phyloP scores from a whole-genome alignment of 148 eudicot genomes.

The Selenicereus undatus region DNA sequence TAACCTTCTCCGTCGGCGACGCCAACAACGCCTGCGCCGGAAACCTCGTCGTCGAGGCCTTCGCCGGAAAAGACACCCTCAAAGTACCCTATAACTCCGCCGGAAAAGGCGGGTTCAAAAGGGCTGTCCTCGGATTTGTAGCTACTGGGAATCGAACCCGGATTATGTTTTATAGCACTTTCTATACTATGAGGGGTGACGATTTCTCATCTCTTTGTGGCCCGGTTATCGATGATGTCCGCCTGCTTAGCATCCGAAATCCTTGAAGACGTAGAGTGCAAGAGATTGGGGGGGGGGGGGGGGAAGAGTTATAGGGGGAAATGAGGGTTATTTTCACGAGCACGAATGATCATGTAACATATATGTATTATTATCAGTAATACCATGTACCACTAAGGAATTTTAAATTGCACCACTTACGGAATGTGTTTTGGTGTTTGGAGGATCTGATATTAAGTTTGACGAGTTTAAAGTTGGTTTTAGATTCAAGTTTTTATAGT shows the following conservation, averaged over 20 bases:
- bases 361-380: not conserved
- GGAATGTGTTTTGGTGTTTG: not conserved
- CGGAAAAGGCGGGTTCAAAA: conserved; percentile 81
- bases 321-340: not conserved
- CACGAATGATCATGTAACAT: not conserved
- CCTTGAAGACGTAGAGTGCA: conserved; percentile 26
- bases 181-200: conserved; percentile 73
- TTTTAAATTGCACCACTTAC: no score
- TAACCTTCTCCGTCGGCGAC: conserved; percentile 73
- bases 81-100: conserved; percentile 77
- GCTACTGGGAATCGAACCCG: conserved; percentile 54
- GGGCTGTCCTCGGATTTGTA: conserved; percentile 59
- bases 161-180: conserved; percentile 76
- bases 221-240: conserved; percentile 74
- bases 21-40: conserved; percentile 84
- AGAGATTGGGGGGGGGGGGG: not conserved
- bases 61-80: conserved; percentile 52
- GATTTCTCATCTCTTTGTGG: conserved; percentile 82
- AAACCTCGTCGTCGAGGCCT: conserved; percentile 79
- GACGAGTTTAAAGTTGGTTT: not conserved
- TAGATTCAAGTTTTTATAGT: not conserved
- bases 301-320: no score
- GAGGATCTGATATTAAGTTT: not conserved
- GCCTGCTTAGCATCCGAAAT: conserved; percentile 59
- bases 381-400: not conserved